Base-by-base conservation (phyloP, 139 green algal genomes). In the Nannochloris sp. region DNA sequence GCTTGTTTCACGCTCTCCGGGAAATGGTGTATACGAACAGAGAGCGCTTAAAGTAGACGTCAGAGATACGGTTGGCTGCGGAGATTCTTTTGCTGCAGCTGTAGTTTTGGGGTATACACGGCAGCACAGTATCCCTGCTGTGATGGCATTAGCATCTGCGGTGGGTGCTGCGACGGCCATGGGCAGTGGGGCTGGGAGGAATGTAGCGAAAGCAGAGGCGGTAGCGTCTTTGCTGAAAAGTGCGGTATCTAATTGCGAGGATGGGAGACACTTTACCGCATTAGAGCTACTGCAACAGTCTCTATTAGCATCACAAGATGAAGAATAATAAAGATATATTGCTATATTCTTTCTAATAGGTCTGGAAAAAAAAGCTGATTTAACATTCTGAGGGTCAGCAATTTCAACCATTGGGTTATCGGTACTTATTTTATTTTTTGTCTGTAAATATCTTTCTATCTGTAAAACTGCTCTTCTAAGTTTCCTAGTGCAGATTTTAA, bases 41-140 rank as follows among this genome's bases (percentile, higher is more conserved):
- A 33, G 36, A 48, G 72, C 63, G 24, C 30, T 68, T 34, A 68
- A 86, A 79, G 91, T 98, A 24, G 67, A 89, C 2, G 91, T 97
- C 23, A 66, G 69, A 7, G 93, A 99, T 79, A 98, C 92, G 2
- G 93, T 98, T 4, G 92, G 93, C 8, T 99, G 93, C 71, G 93
- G 93, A 4, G 93, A 99, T 80, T 85, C 64, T 60, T 96, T 97
- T 74, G 93, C 89, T 4, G 84, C 88, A 2, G 93, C 91, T 3
- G 60, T 97, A 19, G 88, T 90, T 13, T 65, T 96, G 46, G 93
- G 92, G 10, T 96, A 78, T 77, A 83, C 73, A 5, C 32, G 68
- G 2, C 54, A 57, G 4, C 70, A 83, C 53, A 34, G 63, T 31
- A 55, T 84, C 0, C 58, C 67, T 7, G 61, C 70, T 0, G 89